Evolutionary conservation across 176 grass and related monocot genomes (phyloP).

Genomic region (Elymus sibiricus): DNA sequence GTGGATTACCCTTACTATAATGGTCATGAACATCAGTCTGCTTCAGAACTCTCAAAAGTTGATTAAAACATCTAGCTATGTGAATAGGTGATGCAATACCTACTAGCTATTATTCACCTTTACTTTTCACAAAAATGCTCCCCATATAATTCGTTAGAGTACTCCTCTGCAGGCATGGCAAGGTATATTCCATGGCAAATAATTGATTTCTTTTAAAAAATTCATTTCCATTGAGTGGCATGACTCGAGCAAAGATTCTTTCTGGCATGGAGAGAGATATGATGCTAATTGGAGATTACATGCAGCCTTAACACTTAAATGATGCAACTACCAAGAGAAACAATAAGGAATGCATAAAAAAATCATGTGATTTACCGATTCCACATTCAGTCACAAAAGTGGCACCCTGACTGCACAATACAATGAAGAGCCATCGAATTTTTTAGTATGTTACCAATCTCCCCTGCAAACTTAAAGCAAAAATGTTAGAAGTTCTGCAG

Average conservation of each 20-base stretch:
- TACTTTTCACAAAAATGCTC: background rate
- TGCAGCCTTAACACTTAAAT: background rate
- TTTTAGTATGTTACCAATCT: background rate
- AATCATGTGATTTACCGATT: background rate
- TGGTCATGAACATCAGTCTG: background rate
- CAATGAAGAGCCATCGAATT: conserved; percentile 13
- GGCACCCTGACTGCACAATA: background rate
- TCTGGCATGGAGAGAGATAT: background rate
- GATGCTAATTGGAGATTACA: conserved; percentile 19
- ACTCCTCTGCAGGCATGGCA: background rate
- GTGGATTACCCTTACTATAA: background rate
- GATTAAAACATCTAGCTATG: background rate
- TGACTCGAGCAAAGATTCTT: conserved; percentile 20
- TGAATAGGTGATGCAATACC: conserved; percentile 4
- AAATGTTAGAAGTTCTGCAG: conserved; percentile 17
- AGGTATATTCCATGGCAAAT: background rate
- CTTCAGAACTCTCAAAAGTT: conserved; percentile 1
- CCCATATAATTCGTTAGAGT: background rate
- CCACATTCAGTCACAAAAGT: background rate
- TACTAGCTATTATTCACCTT: background rate
- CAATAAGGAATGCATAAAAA: conserved; percentile 4
- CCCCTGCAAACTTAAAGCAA: conserved; percentile 19
- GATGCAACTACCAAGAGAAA: background rate
- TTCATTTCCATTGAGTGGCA: conserved; percentile 8
- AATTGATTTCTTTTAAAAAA: background rate